A percentile compares a stretch with the other conserved stretches of the same genome.
Conservation (phyloP, 352 stramenopile genomes). For the Phytophthora multivora region DNA sequence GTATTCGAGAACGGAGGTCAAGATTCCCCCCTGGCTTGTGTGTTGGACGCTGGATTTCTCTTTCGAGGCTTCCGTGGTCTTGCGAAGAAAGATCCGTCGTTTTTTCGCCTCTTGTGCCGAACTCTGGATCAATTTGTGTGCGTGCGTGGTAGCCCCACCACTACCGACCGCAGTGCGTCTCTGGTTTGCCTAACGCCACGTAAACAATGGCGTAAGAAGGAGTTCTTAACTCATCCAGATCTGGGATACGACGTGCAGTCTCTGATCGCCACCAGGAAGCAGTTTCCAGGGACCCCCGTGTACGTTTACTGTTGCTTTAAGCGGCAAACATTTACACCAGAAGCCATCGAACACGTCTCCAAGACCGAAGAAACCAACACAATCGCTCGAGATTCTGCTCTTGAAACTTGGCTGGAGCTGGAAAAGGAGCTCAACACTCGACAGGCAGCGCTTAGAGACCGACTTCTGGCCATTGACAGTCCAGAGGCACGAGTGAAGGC, state of each 20-base stretch:
- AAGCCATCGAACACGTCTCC: background rate
- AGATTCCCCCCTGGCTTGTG: slow-evolving; percentile 35
- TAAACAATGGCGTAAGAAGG: slow-evolving; percentile 71
- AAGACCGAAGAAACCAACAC: slow-evolving; percentile 7
- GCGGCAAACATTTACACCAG: slow-evolving; percentile 3
- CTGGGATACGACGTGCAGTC: slow-evolving; percentile 41
- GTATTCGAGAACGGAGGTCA: slow-evolving; percentile 10
- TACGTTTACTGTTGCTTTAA: slow-evolving; percentile 52
- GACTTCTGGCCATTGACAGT: slow-evolving; percentile 20
- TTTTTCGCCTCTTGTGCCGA: slow-evolving; percentile 47
- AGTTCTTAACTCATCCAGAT: slow-evolving; percentile 49
- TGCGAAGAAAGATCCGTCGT: slow-evolving; percentile 50
- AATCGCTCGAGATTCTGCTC: slow-evolving; percentile 9
- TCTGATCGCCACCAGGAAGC: slow-evolving; percentile 21
- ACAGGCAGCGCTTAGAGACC: slow-evolving; percentile 8
- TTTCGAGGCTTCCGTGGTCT: slow-evolving; percentile 54
- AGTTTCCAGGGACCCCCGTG: slow-evolving; percentile 26
- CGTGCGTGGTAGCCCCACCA: background rate
- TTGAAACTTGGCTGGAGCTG: slow-evolving; percentile 24
- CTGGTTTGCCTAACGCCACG: slow-evolving; percentile 56
- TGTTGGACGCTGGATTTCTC: slow-evolving; percentile 57
- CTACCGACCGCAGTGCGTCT: slow-evolving; percentile 1
- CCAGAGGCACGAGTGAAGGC: slow-evolving; percentile 14
- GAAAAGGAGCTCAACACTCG: slow-evolving; percentile 15
- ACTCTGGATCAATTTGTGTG: slow-evolving; percentile 42